Evolutionary conservation across 192 early-diverging fungal species (phyloP).

Genomic region (Helicostylum pulchrum): DNA sequence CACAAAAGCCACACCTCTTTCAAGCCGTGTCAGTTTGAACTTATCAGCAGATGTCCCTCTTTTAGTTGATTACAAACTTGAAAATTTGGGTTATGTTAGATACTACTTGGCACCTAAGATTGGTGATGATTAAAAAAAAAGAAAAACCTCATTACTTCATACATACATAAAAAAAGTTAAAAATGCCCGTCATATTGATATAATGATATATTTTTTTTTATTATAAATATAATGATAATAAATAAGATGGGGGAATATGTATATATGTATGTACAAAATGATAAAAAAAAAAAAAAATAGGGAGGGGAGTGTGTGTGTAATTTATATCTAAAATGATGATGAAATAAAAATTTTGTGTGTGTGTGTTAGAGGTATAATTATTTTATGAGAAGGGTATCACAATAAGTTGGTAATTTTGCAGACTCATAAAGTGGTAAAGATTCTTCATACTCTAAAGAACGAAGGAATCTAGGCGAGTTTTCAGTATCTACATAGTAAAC

Average conservation of each 20-base stretch:
- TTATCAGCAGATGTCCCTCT: slow-evolving; percentile 87
- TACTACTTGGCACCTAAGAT: slow-evolving; percentile 70
- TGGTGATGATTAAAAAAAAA: slow-evolving; percentile 19
- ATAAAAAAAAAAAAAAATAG: too few relatives aligned
- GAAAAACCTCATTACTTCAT: too few relatives aligned
- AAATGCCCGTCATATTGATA: too few relatives aligned
- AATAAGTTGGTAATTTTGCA: slow-evolving; percentile 15
- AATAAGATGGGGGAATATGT: too few relatives aligned
- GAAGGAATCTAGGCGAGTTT: slow-evolving; percentile 11
- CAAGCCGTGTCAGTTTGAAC: slow-evolving; percentile 71
- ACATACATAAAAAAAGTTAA: too few relatives aligned
- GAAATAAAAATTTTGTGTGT: too few relatives aligned
- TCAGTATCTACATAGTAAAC: slow-evolving; percentile 10
- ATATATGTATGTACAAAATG: too few relatives aligned
- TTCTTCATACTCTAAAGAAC: slow-evolving; percentile 16
- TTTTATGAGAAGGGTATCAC: neutral
- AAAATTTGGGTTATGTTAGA: slow-evolving; percentile 85
- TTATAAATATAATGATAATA: too few relatives aligned
- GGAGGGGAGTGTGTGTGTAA: too few relatives aligned
- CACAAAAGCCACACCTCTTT: slow-evolving; percentile 89
- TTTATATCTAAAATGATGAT: too few relatives aligned
- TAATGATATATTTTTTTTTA: too few relatives aligned
- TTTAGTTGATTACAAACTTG: slow-evolving; percentile 91
- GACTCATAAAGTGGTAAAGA: slow-evolving; percentile 19
- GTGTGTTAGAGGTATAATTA: neutral